These are phyloP conservation scores for Vaccinium darrowii DNA, from an alignment of 148 eudicot species.

Conservation along the genomic window DNA sequence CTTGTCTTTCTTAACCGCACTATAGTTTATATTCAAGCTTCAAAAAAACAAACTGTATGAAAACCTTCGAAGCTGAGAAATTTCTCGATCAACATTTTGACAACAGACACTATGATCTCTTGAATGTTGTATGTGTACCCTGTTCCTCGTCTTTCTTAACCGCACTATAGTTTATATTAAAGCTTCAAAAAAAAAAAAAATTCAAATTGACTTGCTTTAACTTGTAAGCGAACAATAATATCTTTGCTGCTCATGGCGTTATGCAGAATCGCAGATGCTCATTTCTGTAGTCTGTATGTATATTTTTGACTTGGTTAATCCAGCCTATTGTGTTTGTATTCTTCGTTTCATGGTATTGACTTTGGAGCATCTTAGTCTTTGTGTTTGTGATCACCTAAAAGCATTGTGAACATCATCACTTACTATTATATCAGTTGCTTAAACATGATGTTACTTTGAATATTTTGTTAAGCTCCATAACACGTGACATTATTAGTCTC, in stretches of 20 bases:
- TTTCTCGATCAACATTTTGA: constrained; percentile 81
- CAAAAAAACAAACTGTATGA: constrained; percentile 49
- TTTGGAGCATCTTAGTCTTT: background rate
- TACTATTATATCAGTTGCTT: too few relatives aligned
- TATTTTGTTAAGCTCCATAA: background rate
- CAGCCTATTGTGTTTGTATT: background rate
- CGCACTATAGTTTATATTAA: background rate
- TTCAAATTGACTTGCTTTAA: background rate
- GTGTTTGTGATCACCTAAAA: too few relatives aligned
- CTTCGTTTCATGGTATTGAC: background rate
- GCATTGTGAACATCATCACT: too few relatives aligned
- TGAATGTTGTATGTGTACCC: constrained; percentile 58
- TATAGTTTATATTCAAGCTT: background rate
- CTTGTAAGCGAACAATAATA: background rate
- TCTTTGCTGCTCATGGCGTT: background rate
- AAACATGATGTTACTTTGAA: background rate
- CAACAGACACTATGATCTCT: constrained; percentile 69
- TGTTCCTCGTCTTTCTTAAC: constrained; percentile 5
- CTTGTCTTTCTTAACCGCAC: background rate
- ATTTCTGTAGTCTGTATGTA: background rate
- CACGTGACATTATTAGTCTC: background rate
- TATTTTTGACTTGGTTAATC: background rate
- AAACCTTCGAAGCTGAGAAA: constrained; percentile 68
- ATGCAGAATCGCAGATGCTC: background rate
- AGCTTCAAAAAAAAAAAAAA: background rate